Evolutionary conservation across 106 monocot species (phyloP).

Genomic region (Posidonia australis): DNA sequence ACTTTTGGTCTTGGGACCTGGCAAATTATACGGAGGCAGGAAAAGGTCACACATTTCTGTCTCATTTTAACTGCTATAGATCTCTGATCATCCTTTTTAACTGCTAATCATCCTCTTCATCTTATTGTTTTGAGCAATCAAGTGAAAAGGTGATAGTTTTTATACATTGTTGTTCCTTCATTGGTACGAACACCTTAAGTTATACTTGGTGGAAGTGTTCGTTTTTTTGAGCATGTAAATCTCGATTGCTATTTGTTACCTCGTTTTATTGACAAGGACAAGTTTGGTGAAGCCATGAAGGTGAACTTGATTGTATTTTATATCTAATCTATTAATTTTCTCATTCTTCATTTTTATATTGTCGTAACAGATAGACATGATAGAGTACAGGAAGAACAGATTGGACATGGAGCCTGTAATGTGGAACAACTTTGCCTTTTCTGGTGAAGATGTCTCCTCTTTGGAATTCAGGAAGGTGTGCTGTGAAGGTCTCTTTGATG

Average conservation of each 20-base stretch:
- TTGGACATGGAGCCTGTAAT: conserved; percentile 76
- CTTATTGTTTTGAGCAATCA: too few species aligned
- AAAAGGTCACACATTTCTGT: conserved; percentile 43
- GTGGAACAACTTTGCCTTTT: conserved; percentile 32
- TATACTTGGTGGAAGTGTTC: background rate
- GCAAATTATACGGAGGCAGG: conserved; percentile 80
- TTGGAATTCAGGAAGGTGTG: conserved; percentile 73
- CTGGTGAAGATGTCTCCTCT: conserved; percentile 14
- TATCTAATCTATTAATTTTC: background rate
- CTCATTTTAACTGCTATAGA: background rate
- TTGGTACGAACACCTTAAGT: too few species aligned
- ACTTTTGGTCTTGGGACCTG: conserved; percentile 90
- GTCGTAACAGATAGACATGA: conserved; percentile 56
- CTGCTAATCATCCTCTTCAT: background rate
- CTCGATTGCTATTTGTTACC: too few species aligned
- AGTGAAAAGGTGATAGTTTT: too few species aligned
- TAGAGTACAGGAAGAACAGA: conserved; percentile 81
- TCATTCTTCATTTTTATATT: conserved; percentile 1
- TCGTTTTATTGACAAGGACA: too few species aligned
- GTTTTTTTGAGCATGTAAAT: background rate
- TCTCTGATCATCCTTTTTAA: background rate
- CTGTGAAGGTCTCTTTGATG: conserved; percentile 76
- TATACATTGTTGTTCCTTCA: too few species aligned
- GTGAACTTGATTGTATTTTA: background rate
- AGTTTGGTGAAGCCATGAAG: too few species aligned